These are phyloP conservation scores for Hyaloscypha variabilis DNA, from an alignment of 495 filamentous ascomycete species.

Conservation along the genomic window DNA sequence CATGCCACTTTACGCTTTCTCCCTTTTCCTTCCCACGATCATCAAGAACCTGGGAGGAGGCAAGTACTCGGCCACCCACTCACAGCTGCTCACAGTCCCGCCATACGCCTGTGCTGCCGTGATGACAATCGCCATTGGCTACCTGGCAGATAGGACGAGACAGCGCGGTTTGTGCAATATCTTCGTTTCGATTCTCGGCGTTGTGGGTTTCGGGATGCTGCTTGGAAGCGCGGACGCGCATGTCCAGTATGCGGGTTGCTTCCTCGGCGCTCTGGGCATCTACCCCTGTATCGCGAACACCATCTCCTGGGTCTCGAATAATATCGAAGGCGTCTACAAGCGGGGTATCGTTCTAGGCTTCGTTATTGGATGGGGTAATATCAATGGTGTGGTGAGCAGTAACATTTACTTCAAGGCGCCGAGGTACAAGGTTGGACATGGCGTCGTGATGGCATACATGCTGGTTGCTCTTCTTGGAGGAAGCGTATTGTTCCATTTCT, in stretches of 20 bases:
- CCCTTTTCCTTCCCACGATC: constrained; percentile 87
- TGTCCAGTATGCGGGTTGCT: constrained; percentile 81
- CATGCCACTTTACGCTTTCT: constrained; percentile 86
- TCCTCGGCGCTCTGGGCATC: constrained; percentile 86
- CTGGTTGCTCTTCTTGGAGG: constrained; percentile 51
- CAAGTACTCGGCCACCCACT: constrained; percentile 63
- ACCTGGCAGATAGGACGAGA: constrained; percentile 74
- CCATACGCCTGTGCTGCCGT: constrained; percentile 85
- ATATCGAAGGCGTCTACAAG: constrained; percentile 91
- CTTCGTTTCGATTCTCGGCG: constrained; percentile 66
- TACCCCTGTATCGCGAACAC: constrained; percentile 91
- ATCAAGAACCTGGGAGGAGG: constrained; percentile 65
- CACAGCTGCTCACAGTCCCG: constrained; percentile 85
- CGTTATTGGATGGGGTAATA: constrained; percentile 91
- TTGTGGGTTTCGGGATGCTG: constrained; percentile 80
- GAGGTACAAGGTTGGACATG: constrained; percentile 49
- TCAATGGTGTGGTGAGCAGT: constrained; percentile 80
- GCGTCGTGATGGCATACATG: constrained; percentile 51
- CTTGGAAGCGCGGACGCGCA: constrained; percentile 59
- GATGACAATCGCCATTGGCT: constrained; percentile 76
- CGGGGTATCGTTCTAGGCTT: constrained; percentile 84
- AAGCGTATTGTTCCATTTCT: constrained; percentile 61
- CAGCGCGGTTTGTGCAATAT: constrained; percentile 87
- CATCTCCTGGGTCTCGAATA: constrained; percentile 87
- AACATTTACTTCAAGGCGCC: constrained; percentile 61